Evolutionary conservation across 2,329 filamentous ascomycete species (phyloP).

Genomic region (Hymenoscyphus fraxineus): DNA sequence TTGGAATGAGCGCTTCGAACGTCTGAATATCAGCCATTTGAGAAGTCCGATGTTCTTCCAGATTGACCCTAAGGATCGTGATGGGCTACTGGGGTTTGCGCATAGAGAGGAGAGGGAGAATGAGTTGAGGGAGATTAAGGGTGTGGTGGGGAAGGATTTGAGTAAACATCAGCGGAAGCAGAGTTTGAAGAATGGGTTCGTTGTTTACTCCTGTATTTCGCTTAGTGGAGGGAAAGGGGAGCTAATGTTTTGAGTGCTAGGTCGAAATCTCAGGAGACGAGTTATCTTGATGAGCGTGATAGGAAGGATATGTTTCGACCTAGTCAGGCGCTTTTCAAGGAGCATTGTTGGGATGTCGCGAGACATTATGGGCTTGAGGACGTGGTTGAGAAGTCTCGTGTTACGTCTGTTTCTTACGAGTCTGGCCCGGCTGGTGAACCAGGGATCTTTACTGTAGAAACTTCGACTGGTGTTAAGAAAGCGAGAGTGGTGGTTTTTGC

Average conservation of each 20-base stretch:
- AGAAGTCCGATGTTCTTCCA: constrained; percentile 83
- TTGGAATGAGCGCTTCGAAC: constrained; percentile 67
- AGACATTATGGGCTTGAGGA: constrained; percentile 56
- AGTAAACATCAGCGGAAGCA: constrained; percentile 78
- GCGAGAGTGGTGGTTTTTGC: constrained; percentile 65
- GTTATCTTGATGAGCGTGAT: constrained; percentile 57
- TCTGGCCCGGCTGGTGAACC: constrained; percentile 24
- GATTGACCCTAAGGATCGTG: constrained; percentile 69
- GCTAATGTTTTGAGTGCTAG: constrained; percentile 15
- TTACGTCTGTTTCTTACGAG: constrained; percentile 25
- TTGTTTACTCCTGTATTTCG: constrained; percentile 19
- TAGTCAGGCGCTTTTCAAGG: constrained; percentile 56
- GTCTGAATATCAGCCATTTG: constrained; percentile 66
- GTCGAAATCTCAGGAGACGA: constrained; percentile 35
- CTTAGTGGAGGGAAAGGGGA: not conserved
- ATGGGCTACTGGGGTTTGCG: constrained; percentile 67
- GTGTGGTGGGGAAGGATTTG: constrained; percentile 74
- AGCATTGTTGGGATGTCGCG: constrained; percentile 57
- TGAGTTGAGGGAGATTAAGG: constrained; percentile 66
- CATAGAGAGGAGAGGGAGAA: constrained; percentile 53
- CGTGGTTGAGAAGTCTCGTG: constrained; percentile 53
- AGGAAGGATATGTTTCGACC: constrained; percentile 68
- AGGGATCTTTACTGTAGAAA: constrained; percentile 62
- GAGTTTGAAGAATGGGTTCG: constrained; percentile 43
- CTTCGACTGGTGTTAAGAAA: constrained; percentile 51